Conservation (phyloP, 768 basidiomycete genomes). For the Lepiota brunneoincarnata region DNA sequence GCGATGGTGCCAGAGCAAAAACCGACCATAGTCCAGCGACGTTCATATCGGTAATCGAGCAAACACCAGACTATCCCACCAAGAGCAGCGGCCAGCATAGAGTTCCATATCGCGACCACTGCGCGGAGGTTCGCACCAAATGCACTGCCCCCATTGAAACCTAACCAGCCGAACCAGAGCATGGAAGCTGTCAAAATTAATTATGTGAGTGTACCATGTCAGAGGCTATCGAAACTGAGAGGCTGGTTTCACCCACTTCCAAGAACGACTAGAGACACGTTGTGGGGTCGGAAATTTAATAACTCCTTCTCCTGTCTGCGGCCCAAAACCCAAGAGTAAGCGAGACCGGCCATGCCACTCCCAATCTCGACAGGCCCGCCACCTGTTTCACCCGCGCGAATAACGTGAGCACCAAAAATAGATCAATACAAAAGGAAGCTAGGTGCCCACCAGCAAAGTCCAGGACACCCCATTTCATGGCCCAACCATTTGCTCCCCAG, state of each 20-base stretch:
- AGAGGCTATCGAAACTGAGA: background rate
- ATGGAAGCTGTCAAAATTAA: constrained; percentile 47
- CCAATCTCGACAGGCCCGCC: constrained; percentile 89
- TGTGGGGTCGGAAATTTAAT: constrained; percentile 83
- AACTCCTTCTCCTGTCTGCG: constrained; percentile 71
- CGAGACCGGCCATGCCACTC: constrained; percentile 81
- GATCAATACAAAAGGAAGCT: constrained; percentile 9
- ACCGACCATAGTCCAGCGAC: constrained; percentile 87
- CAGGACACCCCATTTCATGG: constrained; percentile 76
- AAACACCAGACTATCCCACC: constrained; percentile 83
- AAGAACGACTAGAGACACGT: constrained; percentile 78
- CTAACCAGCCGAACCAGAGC: constrained; percentile 86
- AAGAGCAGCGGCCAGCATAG: constrained; percentile 81
- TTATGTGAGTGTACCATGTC: constrained; percentile 1
- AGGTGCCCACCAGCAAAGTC: constrained; percentile 75
- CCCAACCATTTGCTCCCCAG: constrained; percentile 84
- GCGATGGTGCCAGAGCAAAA: constrained; percentile 93
- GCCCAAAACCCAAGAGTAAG: constrained; percentile 86
- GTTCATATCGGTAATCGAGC: constrained; percentile 75
- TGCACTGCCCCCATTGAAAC: constrained; percentile 91
- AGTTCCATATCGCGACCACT: constrained; percentile 83
- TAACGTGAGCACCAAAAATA: constrained; percentile 2
- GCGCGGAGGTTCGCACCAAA: constrained; percentile 88
- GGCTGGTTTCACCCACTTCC: constrained; percentile 46
- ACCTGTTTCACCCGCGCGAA: constrained; percentile 38